Evolutionary conservation across 495 filamentous ascomycete species (phyloP), one percentile per base, ranked within the genome.

Genomic region (Podospora sp.): DNA sequence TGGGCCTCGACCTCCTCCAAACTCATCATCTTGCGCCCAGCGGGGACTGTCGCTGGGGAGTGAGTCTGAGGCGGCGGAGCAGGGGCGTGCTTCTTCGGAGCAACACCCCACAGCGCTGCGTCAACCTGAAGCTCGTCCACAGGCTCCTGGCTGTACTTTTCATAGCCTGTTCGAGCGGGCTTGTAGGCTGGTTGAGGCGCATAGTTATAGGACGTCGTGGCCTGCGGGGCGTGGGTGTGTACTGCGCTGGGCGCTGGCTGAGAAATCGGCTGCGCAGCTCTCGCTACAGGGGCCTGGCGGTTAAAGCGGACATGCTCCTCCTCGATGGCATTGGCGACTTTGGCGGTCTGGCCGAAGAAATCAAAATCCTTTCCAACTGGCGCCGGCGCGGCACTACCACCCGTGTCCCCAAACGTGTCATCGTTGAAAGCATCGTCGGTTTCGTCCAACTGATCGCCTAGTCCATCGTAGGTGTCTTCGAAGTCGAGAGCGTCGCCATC

Each of bases 401-500:
- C 81, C 6, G 55, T 66, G 52, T 76, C 80, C 65, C 95, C 95
- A 72, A 99, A 99, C n/a, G 95, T 99, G 76, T 97, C 96, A 72
- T 97, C 92, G 78, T 99, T 99, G 84, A 97, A 92, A 51, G 85
- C 92, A 81, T 99, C 95, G 71, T 94, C 91, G 20, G 92, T 91
- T 73, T 98, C 94, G 71, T 97, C 90, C 33, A 99, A 87, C 75
- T 91, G 88, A 77, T 97, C 92, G 3, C 93, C 95, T 22, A 98
- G 83, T 1, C 95, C 95, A 79, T 99, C 96, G 76, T 99, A 98
- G 29, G 95, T 98, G 72, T 99, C 95, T 70, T 99, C 95, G 70
- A 98, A 99, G 66, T 98, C 93, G 63, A 98, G 70, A 26, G 85
- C 93, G 79, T 86, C 94, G 85, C 85, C 91, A 73, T 96, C 89